A percentile compares a stretch with the other conserved stretches of the same genome.
Evolutionary conservation across 1,284 basidiomycete species (phyloP).

Genomic region (Cryptococcus maquisensis): DNA sequence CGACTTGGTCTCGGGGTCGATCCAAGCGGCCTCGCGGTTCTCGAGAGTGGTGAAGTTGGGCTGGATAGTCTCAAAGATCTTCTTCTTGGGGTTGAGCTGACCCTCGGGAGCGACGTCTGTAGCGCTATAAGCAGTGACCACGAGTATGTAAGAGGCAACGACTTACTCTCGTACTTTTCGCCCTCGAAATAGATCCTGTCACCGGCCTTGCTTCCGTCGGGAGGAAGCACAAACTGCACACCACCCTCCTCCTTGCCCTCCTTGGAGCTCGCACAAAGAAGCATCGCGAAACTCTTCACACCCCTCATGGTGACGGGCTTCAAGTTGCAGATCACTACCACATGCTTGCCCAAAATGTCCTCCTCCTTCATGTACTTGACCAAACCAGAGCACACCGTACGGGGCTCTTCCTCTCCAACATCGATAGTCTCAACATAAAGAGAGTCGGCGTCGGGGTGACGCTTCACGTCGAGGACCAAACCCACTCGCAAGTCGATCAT

Average conservation of each 20-base stretch:
- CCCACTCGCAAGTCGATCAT: conserved; percentile 94
- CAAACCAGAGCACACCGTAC: conserved; percentile 90
- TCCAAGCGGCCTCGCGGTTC: conserved; percentile 81
- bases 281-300: conserved; percentile 94
- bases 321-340: conserved; percentile 84
- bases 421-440: conserved; percentile 92
- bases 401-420: conserved; percentile 82
- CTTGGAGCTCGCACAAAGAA: conserved; percentile 80
- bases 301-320: conserved; percentile 95
- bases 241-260: conserved; percentile 87
- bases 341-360: conserved; percentile 76
- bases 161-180: conserved; percentile 68
- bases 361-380: conserved; percentile 94
- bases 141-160: not conserved
- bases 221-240: conserved; percentile 84
- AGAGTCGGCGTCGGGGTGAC: conserved; percentile 90
- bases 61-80: conserved; percentile 92
- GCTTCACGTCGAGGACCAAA: conserved; percentile 83
- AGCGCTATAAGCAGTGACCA: not conserved
- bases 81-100: conserved; percentile 94
- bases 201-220: conserved; percentile 77
- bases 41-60: conserved; percentile 84
- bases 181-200: conserved; percentile 93
- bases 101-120: conserved; percentile 66
- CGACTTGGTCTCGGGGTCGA: conserved; percentile 74